phyloP scores from a whole-genome alignment of 2,329 filamentous ascomycete genomes.

The Neonectria coccinea region DNA sequence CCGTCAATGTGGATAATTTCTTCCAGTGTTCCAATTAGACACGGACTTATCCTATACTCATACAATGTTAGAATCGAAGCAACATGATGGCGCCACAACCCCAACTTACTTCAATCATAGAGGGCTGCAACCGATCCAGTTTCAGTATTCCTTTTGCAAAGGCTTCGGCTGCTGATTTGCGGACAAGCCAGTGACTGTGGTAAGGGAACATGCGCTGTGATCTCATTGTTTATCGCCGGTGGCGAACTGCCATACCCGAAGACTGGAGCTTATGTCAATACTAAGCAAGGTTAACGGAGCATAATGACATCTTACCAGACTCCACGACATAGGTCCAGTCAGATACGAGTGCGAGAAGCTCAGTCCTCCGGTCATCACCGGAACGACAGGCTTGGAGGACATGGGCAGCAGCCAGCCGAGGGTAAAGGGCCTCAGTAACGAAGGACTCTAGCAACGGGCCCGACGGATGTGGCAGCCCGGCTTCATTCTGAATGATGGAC shows the following conservation, averaged over 20 bases:
- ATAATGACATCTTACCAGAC: conserved; percentile 34
- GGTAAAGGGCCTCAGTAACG: conserved; percentile 6
- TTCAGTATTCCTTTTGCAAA: too few relatives aligned
- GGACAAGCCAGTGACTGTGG: too few relatives aligned
- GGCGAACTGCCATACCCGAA: conserved; percentile 1
- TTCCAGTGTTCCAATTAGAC: conserved; percentile 9
- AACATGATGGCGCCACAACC: background rate
- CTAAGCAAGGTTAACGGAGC: background rate
- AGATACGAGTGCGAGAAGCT: conserved; percentile 17
- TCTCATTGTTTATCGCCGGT: conserved; percentile 3
- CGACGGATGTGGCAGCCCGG: conserved; percentile 6
- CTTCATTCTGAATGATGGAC: conserved; percentile 6
- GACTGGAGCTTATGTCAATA: background rate
- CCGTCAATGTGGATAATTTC: conserved; percentile 38
- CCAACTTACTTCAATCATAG: too few relatives aligned
- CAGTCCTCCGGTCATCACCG: background rate
- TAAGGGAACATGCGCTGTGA: too few relatives aligned
- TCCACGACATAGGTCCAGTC: conserved; percentile 47
- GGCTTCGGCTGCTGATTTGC: too few relatives aligned
- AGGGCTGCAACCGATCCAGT: too few relatives aligned
- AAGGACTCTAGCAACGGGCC: conserved; percentile 14
- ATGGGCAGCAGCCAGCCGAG: conserved; percentile 10
- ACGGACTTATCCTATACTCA: conserved; percentile 7
- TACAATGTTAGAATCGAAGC: background rate
- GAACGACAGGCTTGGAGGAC: conserved; percentile 10